phyloP scores from a whole-genome alignment of 257 asterid species.

The Solanum chiquidenum region DNA sequence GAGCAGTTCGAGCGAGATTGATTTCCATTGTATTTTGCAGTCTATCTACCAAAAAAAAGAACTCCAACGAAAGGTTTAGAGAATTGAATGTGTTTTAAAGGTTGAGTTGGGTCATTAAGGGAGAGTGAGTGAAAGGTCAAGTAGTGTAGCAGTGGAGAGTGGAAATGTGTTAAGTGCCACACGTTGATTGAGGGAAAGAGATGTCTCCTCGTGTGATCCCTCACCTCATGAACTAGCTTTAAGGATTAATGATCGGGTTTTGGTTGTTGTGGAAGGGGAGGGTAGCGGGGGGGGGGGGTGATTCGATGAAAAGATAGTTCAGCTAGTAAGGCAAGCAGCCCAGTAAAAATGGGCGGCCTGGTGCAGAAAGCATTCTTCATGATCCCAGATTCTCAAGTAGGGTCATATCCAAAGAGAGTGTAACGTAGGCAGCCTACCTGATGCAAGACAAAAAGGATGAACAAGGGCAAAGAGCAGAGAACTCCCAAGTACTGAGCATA shows the following conservation, averaged over 20 bases:
- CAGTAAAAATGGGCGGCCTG: not conserved
- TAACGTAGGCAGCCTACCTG: not conserved
- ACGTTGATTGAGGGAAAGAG: not conserved
- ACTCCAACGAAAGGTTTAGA: not conserved
- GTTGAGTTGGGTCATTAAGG: not conserved
- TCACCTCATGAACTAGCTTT: not conserved
- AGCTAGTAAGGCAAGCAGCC: accelerated
- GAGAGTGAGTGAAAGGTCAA: not conserved
- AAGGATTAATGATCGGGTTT: not conserved
- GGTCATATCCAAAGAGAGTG: not conserved
- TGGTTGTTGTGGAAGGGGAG: not conserved
- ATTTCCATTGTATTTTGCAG: not conserved
- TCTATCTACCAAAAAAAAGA: not conserved
- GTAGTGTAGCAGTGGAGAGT: not conserved
- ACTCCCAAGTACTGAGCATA: not conserved
- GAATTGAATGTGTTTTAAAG: not conserved
- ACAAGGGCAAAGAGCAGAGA: not conserved
- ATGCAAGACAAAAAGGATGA: not conserved
- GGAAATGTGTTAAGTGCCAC: not conserved
- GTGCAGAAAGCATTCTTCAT: not conserved
- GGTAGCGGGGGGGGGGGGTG: not conserved
- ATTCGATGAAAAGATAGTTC: not conserved
- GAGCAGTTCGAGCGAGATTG: not conserved
- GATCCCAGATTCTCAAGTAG: not conserved
- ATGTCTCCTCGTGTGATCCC: not conserved